Base-by-base conservation (phyloP, 768 basidiomycete genomes). In the Gelatoporia subvermispora region DNA sequence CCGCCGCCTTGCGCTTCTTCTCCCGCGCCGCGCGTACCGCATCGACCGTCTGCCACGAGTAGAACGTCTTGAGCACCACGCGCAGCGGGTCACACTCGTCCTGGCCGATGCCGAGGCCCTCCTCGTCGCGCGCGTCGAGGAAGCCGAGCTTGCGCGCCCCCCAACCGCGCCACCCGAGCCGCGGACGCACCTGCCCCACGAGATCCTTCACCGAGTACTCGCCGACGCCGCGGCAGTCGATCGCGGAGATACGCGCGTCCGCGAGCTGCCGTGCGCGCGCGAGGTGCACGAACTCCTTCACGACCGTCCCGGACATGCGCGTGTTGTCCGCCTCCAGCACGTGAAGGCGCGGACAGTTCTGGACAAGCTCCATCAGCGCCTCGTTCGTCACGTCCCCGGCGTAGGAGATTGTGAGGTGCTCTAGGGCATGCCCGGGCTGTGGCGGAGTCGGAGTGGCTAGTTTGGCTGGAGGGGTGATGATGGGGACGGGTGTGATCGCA, bases 21-120 rank as follows among this genome's bases (percentile, higher is more conserved):
- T 84, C 84, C 60, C 85, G 73, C 45, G 74, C 76, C 28, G 74
- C 69, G 50, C 75, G 74, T 41, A 91, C 88, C 0, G 82, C 79
- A 61, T 92, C 90, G 34, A 93, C 88, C 9, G 78, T 85, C 72
- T 91, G 86, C 86, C 87, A 90, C 42, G 84, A 81, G 65, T 87
- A 85, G 64, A 91, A 93, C 21, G 85, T 82, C 76, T 91, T 91
- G 55, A 93, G 61, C 43, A 88, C 84, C 21, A 92, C 82, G 21
- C 83, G 71, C 59, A 59, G 66, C 58, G 77, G 74, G 53, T 92
- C 89, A 60, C 88, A 89, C 64, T 93, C 91, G 64, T 90, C 85
- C 67, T 88, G 83, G 39, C 84, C 85, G 8, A 80, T 66, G 63
- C 77, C 81, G 49, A 86, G 65, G 34, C 79, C 77, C 53, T 86